phyloP scores from a whole-genome alignment of 2,329 filamentous ascomycete species.

The Fusarium newnesense region DNA sequence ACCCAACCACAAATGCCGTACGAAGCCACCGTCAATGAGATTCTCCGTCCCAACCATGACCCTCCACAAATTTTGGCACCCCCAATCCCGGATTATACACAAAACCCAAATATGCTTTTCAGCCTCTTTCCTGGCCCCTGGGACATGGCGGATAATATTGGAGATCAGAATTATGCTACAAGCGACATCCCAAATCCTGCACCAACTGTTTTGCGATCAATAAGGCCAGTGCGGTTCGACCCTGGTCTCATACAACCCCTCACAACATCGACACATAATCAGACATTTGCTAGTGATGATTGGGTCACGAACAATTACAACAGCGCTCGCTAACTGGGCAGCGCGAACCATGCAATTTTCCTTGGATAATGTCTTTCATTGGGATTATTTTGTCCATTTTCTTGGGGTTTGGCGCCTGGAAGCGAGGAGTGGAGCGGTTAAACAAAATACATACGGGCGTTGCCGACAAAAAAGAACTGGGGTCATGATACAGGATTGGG shows the following conservation, averaged over 20 bases:
- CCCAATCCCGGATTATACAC: background rate
- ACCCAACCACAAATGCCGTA: background rate
- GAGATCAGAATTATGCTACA: background rate
- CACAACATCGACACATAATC: background rate
- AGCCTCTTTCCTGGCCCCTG: too few relatives aligned
- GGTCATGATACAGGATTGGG: background rate
- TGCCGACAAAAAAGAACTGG: background rate
- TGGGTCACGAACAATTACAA: background rate
- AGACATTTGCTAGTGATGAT: background rate
- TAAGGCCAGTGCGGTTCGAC: background rate
- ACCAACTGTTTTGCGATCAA: background rate
- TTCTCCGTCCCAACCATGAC: background rate
- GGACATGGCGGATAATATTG: background rate
- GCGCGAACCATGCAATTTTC: background rate
- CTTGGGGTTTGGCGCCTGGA: background rate
- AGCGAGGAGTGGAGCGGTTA: background rate
- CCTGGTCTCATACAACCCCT: background rate
- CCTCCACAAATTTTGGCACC: background rate
- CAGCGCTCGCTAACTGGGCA: background rate
- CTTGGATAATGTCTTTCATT: background rate
- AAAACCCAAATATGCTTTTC: too few relatives aligned
- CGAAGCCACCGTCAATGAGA: background rate
- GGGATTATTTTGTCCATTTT: background rate
- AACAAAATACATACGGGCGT: background rate
- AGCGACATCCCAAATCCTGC: background rate